Evolutionary conservation across 1,139 yeast species (phyloP).

Genomic region (Pneumocystis sp.): DNA sequence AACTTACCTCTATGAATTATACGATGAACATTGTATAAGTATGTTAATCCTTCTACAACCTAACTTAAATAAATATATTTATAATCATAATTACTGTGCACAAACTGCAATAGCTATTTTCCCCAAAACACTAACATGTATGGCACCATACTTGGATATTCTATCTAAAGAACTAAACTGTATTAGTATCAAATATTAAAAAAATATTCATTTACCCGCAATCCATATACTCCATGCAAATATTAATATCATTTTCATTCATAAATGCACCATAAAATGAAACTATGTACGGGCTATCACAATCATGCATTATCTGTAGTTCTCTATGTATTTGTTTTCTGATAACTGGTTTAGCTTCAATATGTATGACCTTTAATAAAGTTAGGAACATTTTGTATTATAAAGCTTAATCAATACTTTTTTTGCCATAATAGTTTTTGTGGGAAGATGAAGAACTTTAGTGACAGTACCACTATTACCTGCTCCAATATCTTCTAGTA

Average conservation of each 20-base stretch:
- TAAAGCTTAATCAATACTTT: slow-evolving; percentile 26
- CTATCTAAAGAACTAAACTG: neutral
- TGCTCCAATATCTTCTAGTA: slow-evolving; percentile 65
- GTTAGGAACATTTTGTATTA: neutral
- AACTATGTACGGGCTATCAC: slow-evolving; percentile 64
- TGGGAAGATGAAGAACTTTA: slow-evolving; percentile 76
- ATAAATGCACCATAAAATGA: slow-evolving; percentile 83
- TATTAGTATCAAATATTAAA: slow-evolving; percentile 19
- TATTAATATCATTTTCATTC: slow-evolving; percentile 46
- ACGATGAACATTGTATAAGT: slow-evolving; percentile 74
- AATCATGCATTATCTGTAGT: slow-evolving; percentile 77
- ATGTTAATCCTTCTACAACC: slow-evolving; percentile 68
- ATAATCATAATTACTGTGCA: neutral
- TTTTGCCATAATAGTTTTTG: slow-evolving; percentile 79
- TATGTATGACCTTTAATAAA: slow-evolving; percentile 40
- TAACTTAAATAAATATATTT: neutral
- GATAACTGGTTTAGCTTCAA: slow-evolving; percentile 67
- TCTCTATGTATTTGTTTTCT: slow-evolving; percentile 82
- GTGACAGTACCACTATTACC: slow-evolving; percentile 93
- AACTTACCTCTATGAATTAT: slow-evolving; percentile 56
- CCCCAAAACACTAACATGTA: neutral
- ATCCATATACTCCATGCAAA: slow-evolving; percentile 98
- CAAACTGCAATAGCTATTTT: neutral
- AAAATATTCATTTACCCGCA: slow-evolving; percentile 88
- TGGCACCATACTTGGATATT: neutral